Percentiles rank a stretch among this genome's conserved stretches.
Evolutionary conservation across 129 eudicot species (phyloP).

Genomic region (Artemisia tridentata): DNA sequence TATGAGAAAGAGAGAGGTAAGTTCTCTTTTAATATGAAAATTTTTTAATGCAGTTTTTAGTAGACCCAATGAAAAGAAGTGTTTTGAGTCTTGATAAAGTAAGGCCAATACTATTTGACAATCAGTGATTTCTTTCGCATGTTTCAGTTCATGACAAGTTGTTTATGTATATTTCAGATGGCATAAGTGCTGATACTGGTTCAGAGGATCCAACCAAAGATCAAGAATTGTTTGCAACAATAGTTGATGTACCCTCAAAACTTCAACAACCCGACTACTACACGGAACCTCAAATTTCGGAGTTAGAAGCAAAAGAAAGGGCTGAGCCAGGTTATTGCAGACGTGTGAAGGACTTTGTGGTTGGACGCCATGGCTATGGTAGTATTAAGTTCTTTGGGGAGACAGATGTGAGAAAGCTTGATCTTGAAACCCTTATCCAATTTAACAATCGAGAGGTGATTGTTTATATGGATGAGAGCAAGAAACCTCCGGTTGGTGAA

Average conservation of each 20-base stretch:
- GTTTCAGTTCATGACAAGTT: neutral
- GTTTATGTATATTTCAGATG: slow-evolving; percentile 15
- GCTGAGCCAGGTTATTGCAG: slow-evolving; percentile 57
- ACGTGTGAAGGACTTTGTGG: slow-evolving; percentile 66
- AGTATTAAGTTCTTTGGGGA: slow-evolving; percentile 62
- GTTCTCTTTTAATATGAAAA: neutral
- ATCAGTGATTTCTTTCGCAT: neutral
- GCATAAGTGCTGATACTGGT: neutral
- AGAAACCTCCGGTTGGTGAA: slow-evolving; percentile 64
- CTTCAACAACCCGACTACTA: slow-evolving; percentile 59
- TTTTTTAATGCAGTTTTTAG: neutral
- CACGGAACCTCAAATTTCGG: slow-evolving; percentile 54
- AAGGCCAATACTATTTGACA: no score
- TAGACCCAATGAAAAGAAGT: neutral
- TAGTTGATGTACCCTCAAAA: slow-evolving; percentile 44
- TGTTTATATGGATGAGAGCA: slow-evolving; percentile 54
- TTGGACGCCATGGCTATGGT: slow-evolving; percentile 63
- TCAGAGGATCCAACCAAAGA: slow-evolving; percentile 18
- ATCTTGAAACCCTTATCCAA: slow-evolving; percentile 45
- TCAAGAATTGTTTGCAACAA: neutral
- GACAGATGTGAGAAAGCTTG: slow-evolving; percentile 52
- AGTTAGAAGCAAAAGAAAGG: slow-evolving; percentile 50
- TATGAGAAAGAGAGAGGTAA: slow-evolving; percentile 26
- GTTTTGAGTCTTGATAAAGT: neutral
- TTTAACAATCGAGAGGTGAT: slow-evolving; percentile 65